Evolutionary conservation across 2,329 filamentous ascomycete genomes (phyloP), one percentile per base, ranked within the genome.

Genomic region (Fusarium sacchari): DNA sequence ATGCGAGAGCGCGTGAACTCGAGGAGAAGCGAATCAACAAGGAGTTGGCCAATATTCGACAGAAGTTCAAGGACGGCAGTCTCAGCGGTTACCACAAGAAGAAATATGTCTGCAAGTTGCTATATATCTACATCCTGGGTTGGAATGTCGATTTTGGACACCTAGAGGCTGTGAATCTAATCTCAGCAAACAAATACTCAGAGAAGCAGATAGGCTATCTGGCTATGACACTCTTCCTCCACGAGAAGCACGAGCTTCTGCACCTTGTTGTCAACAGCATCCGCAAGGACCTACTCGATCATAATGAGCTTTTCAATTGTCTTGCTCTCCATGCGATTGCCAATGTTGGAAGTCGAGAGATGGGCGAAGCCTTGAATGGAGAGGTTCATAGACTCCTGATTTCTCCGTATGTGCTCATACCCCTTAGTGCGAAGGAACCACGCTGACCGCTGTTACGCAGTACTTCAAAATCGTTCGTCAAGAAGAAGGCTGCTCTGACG

Each of bases 21-120:
- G 96, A 99, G 83, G 96, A 99, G 87, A 99, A 99, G 88, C 90
- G 96, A 81, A 98, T 99, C 86, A 99, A 99, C 84, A 99, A 99
- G 87, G 96, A 99, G 86, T 86, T 99, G 82, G 96, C 96, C 81
- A 99, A 99, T 81, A 99, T 99, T 82, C 91, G 92, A 80, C 94
- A 98, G 85, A 98, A 98, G 85, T 99, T 98, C 87, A 97, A 97
- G 89, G 94, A 96, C 82, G 95, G 95, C 74, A 96, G 89, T 80
- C 86, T 99, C 66, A 97, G 93, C 81, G 97, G 96, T 75, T 99
- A 99, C 81, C 95, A 98, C 87, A 98, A 97, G 88, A 99, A 99
- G 89, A 99, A 99, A 93, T 99, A 99, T 82, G 96, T 99, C 76
- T 99, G 96, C 94, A 99, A 99, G 91, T 90, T 99, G 76, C 88